phyloP scores from a whole-genome alignment of 257 asterid genomes.

The Galeopsis tetrahit region DNA sequence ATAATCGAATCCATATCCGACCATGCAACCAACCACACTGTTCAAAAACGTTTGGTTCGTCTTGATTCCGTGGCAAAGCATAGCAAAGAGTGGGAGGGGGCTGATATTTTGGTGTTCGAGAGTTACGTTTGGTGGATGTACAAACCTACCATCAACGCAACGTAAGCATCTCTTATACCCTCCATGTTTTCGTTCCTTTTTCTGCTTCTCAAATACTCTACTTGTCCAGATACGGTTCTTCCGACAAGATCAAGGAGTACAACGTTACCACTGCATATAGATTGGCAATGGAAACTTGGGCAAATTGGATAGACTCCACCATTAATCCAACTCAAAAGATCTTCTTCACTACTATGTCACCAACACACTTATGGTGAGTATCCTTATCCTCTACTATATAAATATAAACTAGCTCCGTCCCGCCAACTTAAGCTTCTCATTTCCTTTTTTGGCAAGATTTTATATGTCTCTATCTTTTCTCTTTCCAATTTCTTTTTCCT shows the following conservation, averaged over 20 bases:
- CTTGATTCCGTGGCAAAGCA: conserved; percentile 80
- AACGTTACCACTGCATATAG: conserved; percentile 76
- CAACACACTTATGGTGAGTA: conserved; percentile 84
- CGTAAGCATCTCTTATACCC: conserved; percentile 41
- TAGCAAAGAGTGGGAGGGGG: conserved; percentile 75
- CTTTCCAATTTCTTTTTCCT: too few species aligned
- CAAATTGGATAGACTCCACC: conserved; percentile 67
- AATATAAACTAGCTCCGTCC: too few species aligned
- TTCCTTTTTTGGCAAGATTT: too few species aligned
- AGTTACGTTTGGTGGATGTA: conserved; percentile 99
- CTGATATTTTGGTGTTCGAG: conserved; percentile 73
- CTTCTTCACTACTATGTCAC: conserved; percentile 80
- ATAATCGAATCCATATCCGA: conserved; percentile 85
- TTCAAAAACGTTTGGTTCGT: conserved; percentile 66
- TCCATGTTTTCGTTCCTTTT: not conserved
- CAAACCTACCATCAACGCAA: conserved; percentile 76
- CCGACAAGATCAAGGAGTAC: conserved; percentile 57
- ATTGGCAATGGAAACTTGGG: conserved; percentile 86
- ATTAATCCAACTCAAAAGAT: conserved; percentile 65
- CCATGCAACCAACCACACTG: conserved; percentile 76
- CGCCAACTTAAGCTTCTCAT: too few species aligned
- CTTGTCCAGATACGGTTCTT: conserved; percentile 59
- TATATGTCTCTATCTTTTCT: too few species aligned
- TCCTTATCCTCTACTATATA: not conserved
- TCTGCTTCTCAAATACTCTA: not conserved